Percentiles rank a stretch among this genome's conserved stretches.
These are phyloP conservation scores for Epichloe sp. DNA, from an alignment of 2,329 filamentous ascomycete genomes.

Conservation along the genomic window DNA sequence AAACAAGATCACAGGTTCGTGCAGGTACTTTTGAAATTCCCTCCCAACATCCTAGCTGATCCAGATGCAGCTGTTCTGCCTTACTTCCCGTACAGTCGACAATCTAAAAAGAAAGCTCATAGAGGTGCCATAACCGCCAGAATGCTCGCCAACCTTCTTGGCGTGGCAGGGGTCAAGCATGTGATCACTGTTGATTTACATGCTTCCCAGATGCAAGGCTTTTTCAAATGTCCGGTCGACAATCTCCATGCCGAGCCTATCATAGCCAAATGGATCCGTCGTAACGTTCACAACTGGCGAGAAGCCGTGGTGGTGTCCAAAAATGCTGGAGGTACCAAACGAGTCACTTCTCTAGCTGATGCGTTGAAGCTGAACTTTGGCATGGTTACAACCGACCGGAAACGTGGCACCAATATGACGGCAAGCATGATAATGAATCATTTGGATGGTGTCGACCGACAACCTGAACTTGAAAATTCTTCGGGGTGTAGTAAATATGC, in stretches of 20 bases:
- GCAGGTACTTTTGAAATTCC: not conserved
- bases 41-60: not conserved
- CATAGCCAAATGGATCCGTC: conserved; percentile 87
- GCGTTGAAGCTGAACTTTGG: conserved; percentile 95
- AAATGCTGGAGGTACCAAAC: conserved; percentile 93
- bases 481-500: conserved; percentile 10
- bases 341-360: conserved; percentile 90
- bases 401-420: conserved; percentile 56
- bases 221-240: conserved; percentile 95
- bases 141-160: conserved; percentile 90
- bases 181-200: conserved; percentile 96
- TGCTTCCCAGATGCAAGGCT: conserved; percentile 97
- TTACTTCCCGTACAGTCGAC: conserved; percentile 98
- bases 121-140: conserved; percentile 90
- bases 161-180: conserved; percentile 94
- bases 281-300: conserved; percentile 76
- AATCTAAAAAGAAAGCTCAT: conserved; percentile 98
- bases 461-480: conserved; percentile 26
- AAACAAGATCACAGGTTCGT: conserved; percentile 85
- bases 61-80: conserved; percentile 59
- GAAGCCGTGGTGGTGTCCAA: conserved; percentile 96
- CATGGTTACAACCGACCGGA: conserved; percentile 78
- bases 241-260: conserved; percentile 94
- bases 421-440: conserved; percentile 66
- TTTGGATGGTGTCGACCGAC: conserved; percentile 45